These are phyloP conservation scores for Euclidium syriacum DNA, from an alignment of 345 rosid genomes.

Conservation along the genomic window DNA sequence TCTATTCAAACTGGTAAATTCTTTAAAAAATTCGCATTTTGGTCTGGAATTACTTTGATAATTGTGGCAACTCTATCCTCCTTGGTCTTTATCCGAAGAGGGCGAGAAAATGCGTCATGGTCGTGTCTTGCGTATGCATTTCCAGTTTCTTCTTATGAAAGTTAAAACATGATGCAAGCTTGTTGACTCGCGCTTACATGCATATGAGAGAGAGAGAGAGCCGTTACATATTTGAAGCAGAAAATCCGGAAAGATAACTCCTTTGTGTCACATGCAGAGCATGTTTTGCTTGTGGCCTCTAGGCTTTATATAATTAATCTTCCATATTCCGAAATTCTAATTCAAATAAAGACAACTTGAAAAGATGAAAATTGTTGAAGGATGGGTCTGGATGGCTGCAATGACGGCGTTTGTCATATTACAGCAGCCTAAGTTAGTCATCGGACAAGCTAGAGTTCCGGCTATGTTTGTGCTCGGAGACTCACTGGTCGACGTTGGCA, in stretches of 20 bases:
- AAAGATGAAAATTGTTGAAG: conserved; percentile 8
- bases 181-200: conserved; percentile 3
- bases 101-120: conserved; percentile 1
- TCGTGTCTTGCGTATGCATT: conserved; percentile 17
- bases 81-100: conserved; percentile 16
- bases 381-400: conserved; percentile 13
- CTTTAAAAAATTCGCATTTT: no score
- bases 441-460: conserved; percentile 41
- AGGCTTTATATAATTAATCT: conserved; percentile 1
- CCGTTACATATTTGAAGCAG: conserved; percentile 19
- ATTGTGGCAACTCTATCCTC: no score
- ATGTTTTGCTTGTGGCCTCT: conserved; percentile 8
- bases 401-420: conserved; percentile 10
- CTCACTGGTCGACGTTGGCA: conserved; percentile 75
- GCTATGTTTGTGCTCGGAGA: conserved; percentile 89
- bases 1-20: neutral
- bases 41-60: no score
- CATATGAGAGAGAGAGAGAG: conserved; percentile 9
- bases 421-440: conserved; percentile 24
- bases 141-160: neutral
- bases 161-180: conserved; percentile 22
- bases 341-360: neutral
- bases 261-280: conserved; percentile 21
- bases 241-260: conserved; percentile 23
- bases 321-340: neutral